Conservation (phyloP, 1,139 yeast species). For the Taphrina wiesneri region DNA sequence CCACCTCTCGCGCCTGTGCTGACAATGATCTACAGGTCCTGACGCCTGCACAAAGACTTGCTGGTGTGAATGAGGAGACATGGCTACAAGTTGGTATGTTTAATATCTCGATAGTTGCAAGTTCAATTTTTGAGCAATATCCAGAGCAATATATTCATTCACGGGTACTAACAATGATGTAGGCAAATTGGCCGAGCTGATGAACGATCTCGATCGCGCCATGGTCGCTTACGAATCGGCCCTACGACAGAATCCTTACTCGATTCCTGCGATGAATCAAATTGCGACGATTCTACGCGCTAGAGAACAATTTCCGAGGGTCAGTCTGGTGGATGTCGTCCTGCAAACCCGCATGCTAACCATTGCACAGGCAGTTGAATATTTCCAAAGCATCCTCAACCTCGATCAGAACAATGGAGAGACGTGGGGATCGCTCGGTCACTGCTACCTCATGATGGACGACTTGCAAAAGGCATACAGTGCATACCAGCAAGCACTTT, state of each 20-base stretch:
- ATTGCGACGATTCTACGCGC: slow-evolving; percentile 86
- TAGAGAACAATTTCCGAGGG: slow-evolving; percentile 68
- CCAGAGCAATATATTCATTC: background rate
- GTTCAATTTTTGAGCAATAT: background rate
- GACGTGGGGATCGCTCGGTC: slow-evolving; percentile 96
- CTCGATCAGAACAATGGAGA: slow-evolving; percentile 88
- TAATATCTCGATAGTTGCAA: no score
- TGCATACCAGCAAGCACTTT: slow-evolving; percentile 93
- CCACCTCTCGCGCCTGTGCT: background rate
- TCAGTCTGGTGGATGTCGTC: background rate
- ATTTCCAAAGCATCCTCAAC: slow-evolving; percentile 81
- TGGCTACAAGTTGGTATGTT: slow-evolving; percentile 71
- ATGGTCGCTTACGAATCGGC: slow-evolving; percentile 89
- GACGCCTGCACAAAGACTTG: slow-evolving; percentile 54
- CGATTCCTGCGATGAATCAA: slow-evolving; percentile 79
- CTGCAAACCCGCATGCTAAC: background rate
- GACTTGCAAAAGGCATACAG: slow-evolving; percentile 93
- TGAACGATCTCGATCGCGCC: slow-evolving; percentile 88
- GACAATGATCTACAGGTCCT: background rate
- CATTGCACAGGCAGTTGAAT: slow-evolving; percentile 79
- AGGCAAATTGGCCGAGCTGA: slow-evolving; percentile 83
- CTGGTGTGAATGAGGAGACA: slow-evolving; percentile 71
- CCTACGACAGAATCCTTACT: slow-evolving; percentile 78
- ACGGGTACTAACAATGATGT: background rate
- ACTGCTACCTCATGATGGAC: slow-evolving; percentile 94